Base-by-base conservation (phyloP, 2,329 filamentous ascomycete species). In the Penicillium capsulatum region DNA sequence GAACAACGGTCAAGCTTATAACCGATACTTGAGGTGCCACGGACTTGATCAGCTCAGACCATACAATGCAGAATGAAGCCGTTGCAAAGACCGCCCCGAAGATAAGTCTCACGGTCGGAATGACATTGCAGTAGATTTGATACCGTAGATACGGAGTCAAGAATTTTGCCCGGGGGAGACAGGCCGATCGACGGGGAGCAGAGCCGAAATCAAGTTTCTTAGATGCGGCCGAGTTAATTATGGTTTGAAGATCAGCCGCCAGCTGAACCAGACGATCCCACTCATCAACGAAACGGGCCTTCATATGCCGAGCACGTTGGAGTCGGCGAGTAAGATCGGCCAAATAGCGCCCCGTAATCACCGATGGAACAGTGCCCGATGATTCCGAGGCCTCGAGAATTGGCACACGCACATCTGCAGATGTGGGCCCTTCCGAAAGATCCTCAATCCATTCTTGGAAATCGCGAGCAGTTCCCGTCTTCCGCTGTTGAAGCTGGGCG, bases 371-470 rank as follows among this genome's bases (percentile, higher is more conserved):
- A 4, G 54, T 55, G 36, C 45, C 48, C n/a, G 60, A 53, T 6
- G 42, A 50, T 22, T 54, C 55, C 7, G 55, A 35, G 4, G 63
- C 56, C 20, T 67, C 64, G 8, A 67, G 58, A 13, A 65, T 59
- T 4, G 63, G 52, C 4, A 65, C 58, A 31, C 75, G 70, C 38
- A 61, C 69, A 50, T 91, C 86, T 2, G 82, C 78, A 4, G 87
- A 65, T 53, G 78, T 82, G 31, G 81, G 81, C 48, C 83, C 79
- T 48, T 97, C 91, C 2, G 80, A 82, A 20, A 98, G 71, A 59
- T 98, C 92, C 51, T 97, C 91, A 50, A 98, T 94, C 92, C 92
- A 98, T 53, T 95, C 90, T 51, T 83, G 80, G 57, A 90, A 92
- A 29, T 84, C 77, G 38, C 73, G 71, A 4, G 86, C 82, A 16